Evolutionary conservation across 257 asterid genomes (phyloP), one percentile per base, ranked within the genome.

Genomic region (Jaltomata sinuosa): DNA sequence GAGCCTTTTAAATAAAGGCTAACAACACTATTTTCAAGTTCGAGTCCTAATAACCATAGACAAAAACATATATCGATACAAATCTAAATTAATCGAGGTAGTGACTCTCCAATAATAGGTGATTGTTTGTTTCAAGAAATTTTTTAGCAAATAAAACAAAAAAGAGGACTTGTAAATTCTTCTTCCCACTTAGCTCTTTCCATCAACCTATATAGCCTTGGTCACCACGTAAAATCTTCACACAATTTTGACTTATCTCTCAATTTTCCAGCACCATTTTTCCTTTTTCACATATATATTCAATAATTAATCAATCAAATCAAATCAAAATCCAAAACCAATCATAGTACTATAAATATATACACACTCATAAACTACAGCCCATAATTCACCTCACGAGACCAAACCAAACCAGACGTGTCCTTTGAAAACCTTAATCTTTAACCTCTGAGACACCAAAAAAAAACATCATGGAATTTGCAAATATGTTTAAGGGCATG

Each of bases 161-260:
- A 72, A 12, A 22, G 77, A 34, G 14, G 36, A 42, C 36, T 72
- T 22, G 1, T 42, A 72, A 11, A 22, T n/a, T 19, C 36, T 40
- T 38, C 10, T 36, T 71, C 52, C 79, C 6, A n/a, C 11, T 3
- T 80, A 25, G 64, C 5, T 80, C 29, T 67, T 82, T 82, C 84
- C 85, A 84, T 84, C 83, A 72, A 50, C 38, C 7, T 38, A 3
- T 38, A 3, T 59, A 85, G 59, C 62, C 89, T 89, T 89, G 91
- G 72, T 62, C 85, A 64, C 89, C 89, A 85, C 91, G 89, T 83
- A 77, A 38, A n/a, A 32, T 82, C 55, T 9, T 12, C n/a, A 84
- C 36, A 59, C 83, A 45, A 8, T 10, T 19, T 65, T 80, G 76
- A 82, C 83, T 85, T 18, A 29, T 54, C 40, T 47, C 40, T 9